Evolutionary conservation across 805 yeast genomes (phyloP).

Genomic region (Lipomyces orientalis): DNA sequence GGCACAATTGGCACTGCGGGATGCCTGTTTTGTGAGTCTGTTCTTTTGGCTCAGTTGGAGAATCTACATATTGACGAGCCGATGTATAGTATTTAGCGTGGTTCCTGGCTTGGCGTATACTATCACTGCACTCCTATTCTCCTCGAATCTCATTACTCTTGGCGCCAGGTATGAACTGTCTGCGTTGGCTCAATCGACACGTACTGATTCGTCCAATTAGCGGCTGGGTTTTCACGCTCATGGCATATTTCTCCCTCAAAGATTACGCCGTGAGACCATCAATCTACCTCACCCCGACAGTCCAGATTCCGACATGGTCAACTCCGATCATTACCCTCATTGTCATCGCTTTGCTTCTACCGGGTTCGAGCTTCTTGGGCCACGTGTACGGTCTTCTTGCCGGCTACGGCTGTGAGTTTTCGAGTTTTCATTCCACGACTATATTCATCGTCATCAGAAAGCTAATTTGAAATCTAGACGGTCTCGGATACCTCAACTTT

Average conservation of each 20-base stretch:
- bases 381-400: conserved; percentile 27
- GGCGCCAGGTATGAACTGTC: conserved; percentile 20
- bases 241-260: conserved; percentile 36
- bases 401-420: conserved; percentile 28
- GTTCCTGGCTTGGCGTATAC: conserved; percentile 34
- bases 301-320: conserved; percentile 36
- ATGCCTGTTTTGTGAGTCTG: conserved; percentile 24
- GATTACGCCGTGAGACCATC: conserved; percentile 29
- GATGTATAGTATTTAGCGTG: conserved; percentile 22
- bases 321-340: conserved; percentile 31
- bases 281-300: conserved; percentile 24
- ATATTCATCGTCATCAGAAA: background rate
- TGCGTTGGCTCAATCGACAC: background rate
- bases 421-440: background rate
- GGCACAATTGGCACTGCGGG: conserved; percentile 38
- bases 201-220: background rate
- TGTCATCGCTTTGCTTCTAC: conserved; percentile 31
- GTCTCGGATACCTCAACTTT: conserved; percentile 30
- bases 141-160: conserved; percentile 14
- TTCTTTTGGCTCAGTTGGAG: background rate
- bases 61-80: background rate
- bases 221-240: conserved; percentile 37
- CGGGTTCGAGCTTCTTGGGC: conserved; percentile 33
- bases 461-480: conserved; percentile 12
- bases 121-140: conserved; percentile 10